A percentile compares a stretch with the other conserved stretches of the same genome.
Conservation (phyloP, 768 basidiomycete species). For the Phanerochaete sordida region DNA sequence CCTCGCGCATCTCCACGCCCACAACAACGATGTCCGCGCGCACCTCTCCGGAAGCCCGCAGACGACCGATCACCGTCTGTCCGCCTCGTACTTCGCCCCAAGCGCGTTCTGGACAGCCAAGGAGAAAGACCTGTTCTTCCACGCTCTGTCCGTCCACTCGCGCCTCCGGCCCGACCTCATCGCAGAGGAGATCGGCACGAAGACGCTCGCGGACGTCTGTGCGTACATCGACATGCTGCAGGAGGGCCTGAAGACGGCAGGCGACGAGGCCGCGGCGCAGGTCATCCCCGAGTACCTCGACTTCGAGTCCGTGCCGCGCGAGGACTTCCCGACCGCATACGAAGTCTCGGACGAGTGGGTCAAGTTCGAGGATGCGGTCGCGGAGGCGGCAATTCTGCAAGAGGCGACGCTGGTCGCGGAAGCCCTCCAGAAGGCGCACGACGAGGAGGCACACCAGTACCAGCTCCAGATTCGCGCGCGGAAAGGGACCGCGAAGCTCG, state of each 20-base stretch:
- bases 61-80: slow-evolving; percentile 30
- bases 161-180: slow-evolving; percentile 77
- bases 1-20: slow-evolving; percentile 28
- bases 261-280: neutral
- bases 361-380: slow-evolving; percentile 42
- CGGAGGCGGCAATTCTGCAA: slow-evolving; percentile 24
- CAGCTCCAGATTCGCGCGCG: slow-evolving; percentile 20
- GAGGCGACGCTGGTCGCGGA: slow-evolving; percentile 30
- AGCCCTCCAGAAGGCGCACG: slow-evolving; percentile 17
- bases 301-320: slow-evolving; percentile 12
- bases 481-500: slow-evolving; percentile 15
- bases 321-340: slow-evolving; percentile 42
- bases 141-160: slow-evolving; percentile 61
- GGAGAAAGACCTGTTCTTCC: slow-evolving; percentile 76
- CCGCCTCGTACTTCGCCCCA: slow-evolving; percentile 28
- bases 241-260: slow-evolving; percentile 23
- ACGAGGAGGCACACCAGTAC: slow-evolving; percentile 12
- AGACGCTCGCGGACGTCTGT: slow-evolving; percentile 63
- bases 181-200: slow-evolving; percentile 60
- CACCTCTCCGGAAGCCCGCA: slow-evolving; percentile 33
- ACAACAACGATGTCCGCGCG: slow-evolving; percentile 31
- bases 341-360: slow-evolving; percentile 53
- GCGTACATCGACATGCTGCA: slow-evolving; percentile 60
- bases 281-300: neutral
- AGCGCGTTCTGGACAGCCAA: slow-evolving; percentile 54